Evolutionary conservation across 169 alveolate species (phyloP).

Genomic region (Eimeria falciformis): DNA sequence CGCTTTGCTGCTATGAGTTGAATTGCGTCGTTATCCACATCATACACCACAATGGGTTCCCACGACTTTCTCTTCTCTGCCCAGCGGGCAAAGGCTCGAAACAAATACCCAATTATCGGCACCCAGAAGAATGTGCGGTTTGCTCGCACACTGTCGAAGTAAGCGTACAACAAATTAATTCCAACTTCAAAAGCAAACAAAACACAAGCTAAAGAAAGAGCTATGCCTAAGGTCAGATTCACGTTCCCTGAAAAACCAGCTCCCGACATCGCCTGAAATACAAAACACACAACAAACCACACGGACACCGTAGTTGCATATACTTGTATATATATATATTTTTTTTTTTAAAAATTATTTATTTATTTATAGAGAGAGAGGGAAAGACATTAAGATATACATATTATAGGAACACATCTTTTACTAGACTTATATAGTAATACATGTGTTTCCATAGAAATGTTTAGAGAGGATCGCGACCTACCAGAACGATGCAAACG

Average conservation of each 20-base stretch:
- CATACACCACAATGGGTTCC: constrained; percentile 83
- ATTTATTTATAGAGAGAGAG: too few relatives aligned
- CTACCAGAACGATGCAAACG: constrained; percentile 79
- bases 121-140: constrained; percentile 72
- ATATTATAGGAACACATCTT: too few relatives aligned
- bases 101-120: constrained; percentile 78
- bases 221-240: constrained; percentile 79
- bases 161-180: constrained; percentile 78
- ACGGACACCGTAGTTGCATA: background rate
- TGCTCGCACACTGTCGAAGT: constrained; percentile 80
- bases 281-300: constrained; percentile 26
- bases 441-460: too few relatives aligned
- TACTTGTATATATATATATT: background rate
- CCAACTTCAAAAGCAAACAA: constrained; percentile 77
- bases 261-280: constrained; percentile 80
- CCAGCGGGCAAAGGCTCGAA: constrained; percentile 75
- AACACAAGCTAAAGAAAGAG: constrained; percentile 64
- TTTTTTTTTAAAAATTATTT: too few relatives aligned
- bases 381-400: too few relatives aligned
- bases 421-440: too few relatives aligned
- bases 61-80: constrained; percentile 75
- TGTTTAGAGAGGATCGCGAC: background rate
- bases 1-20: constrained; percentile 80
- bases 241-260: constrained; percentile 77
- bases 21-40: constrained; percentile 75